Base-by-base conservation (phyloP, 306 rosid genomes). In the Astragalus glycyphyllos region DNA sequence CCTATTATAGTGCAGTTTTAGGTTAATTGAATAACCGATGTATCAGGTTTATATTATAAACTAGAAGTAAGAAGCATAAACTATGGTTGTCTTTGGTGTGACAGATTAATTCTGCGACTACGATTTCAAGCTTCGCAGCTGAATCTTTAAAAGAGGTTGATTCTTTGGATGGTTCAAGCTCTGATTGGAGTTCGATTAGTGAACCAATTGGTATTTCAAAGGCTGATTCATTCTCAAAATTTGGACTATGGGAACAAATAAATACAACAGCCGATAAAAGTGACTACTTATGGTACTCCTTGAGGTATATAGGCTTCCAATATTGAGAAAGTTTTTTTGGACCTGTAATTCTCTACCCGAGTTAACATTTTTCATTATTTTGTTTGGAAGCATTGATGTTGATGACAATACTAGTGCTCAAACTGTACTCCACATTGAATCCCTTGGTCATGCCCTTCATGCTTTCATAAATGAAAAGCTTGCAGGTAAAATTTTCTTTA, bases 251-350 rank as follows among this genome's bases (percentile, higher is more conserved):
- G 49, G 98, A 94, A 79, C 97, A 94, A 84, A 89, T 94, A 82
- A 84, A 88, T 63, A 90, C 96, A 4, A 94, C 98, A 6, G 92
- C 98, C 53, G 98, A 94, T 81, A 80, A 56, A 80, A 94, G 97
- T 23, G 98, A 94, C 77, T 94, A 94, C 75, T 77, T 94, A 60
- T 94, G 97, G 98, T 94, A 94, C 80, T 84, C 98, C 37, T 79
- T 82, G 62, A 91, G 97, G 97, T 94, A 87, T 9, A 38, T 1
- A 65, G 60, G 9, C 42, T 59, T 70, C 32, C 58, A 15, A 29
- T 57, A 62, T 72, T 75, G 49, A 68, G 14, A 31, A 15, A 31
- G 46, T 16, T 72, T 46, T 63, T 81, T 70, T 49, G 58, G 54
- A 77, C 32, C 16, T 26, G 37, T 5, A 41, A 42, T 54, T 66